Percentiles rank a stretch among this genome's conserved stretches.
phyloP scores from a whole-genome alignment of 495 filamentous ascomycete species.

The Aspergillus carlsbadensis region DNA sequence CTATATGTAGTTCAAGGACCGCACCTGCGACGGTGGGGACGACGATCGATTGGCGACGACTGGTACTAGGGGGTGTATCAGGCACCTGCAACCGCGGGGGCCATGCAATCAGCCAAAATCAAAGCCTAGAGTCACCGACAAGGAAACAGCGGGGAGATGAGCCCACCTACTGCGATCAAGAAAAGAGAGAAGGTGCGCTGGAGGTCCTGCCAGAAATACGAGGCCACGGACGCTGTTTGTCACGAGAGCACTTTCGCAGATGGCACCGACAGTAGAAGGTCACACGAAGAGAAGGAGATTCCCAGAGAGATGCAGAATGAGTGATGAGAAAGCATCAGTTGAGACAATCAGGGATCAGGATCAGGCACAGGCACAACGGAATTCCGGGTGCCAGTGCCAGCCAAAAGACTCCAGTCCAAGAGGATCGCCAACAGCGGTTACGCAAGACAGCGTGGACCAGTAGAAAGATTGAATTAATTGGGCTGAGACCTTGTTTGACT shows the following conservation, averaged over 20 bases:
- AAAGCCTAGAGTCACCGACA: neutral
- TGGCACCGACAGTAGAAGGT: neutral
- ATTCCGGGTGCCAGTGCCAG: too few relatives aligned
- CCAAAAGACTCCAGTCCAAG: neutral
- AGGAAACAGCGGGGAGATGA: neutral
- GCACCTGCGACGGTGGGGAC: neutral
- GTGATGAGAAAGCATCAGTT: neutral
- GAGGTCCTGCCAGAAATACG: neutral
- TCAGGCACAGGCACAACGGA: too few relatives aligned
- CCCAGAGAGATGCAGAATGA: neutral
- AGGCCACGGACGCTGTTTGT: neutral
- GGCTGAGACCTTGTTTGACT: slow-evolving; percentile 5
- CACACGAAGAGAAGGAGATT: neutral
- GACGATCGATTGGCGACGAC: neutral
- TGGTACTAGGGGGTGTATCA: neutral
- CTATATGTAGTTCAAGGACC: neutral
- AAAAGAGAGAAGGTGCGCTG: neutral
- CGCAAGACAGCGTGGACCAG: slow-evolving; percentile 15
- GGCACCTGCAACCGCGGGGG: neutral
- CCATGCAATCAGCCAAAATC: neutral
- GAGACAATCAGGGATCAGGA: neutral
- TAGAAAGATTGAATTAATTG: slow-evolving; percentile 8
- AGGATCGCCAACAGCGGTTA: slow-evolving; percentile 16
- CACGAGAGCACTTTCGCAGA: neutral
- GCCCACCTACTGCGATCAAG: neutral